Conservation (phyloP, 2,329 filamentous ascomycete genomes). For the Madurella fahalii region DNA sequence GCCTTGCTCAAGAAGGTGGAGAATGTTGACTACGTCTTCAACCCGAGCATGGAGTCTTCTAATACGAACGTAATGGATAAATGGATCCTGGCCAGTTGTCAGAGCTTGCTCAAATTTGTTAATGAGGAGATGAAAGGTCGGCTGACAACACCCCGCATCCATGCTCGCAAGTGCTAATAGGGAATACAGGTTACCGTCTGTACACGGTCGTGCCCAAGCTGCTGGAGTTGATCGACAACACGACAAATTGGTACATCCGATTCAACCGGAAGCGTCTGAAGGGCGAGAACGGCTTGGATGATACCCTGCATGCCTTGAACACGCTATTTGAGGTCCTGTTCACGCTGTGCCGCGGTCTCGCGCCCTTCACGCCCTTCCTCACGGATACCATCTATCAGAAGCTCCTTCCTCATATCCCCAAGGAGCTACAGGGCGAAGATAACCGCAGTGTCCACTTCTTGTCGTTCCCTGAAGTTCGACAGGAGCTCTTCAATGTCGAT, state of each 20-base stretch:
- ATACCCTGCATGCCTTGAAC: conserved; percentile 87
- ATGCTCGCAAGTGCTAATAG: conserved; percentile 11
- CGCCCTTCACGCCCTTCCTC: conserved; percentile 93
- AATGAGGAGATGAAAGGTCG: conserved; percentile 84
- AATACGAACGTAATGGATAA: conserved; percentile 93
- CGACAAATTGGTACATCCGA: conserved; percentile 98
- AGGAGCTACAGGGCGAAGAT: conserved; percentile 64
- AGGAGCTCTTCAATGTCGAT: conserved; percentile 80
- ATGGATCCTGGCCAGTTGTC: conserved; percentile 90
- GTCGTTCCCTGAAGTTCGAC: conserved; percentile 79
- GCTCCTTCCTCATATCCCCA: conserved; percentile 76
- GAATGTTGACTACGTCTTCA: conserved; percentile 70
- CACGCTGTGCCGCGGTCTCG: conserved; percentile 80
- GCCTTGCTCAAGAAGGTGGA: conserved; percentile 81
- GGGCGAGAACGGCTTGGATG: conserved; percentile 79
- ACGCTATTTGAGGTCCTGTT: conserved; percentile 91
- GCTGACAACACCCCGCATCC: conserved; percentile 25
- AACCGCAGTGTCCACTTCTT: conserved; percentile 88
- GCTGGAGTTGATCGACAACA: conserved; percentile 81
- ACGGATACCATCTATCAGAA: conserved; percentile 90
- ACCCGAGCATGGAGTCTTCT: conserved; percentile 67
- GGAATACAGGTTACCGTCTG: conserved; percentile 59
- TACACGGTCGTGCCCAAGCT: conserved; percentile 91
- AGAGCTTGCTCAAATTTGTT: conserved; percentile 86
- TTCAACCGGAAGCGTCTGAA: conserved; percentile 90